Evolutionary conservation across 108 stramenopile genomes (phyloP), one percentile per base, ranked within the genome.

Genomic region (Skeletonema menzelii): DNA sequence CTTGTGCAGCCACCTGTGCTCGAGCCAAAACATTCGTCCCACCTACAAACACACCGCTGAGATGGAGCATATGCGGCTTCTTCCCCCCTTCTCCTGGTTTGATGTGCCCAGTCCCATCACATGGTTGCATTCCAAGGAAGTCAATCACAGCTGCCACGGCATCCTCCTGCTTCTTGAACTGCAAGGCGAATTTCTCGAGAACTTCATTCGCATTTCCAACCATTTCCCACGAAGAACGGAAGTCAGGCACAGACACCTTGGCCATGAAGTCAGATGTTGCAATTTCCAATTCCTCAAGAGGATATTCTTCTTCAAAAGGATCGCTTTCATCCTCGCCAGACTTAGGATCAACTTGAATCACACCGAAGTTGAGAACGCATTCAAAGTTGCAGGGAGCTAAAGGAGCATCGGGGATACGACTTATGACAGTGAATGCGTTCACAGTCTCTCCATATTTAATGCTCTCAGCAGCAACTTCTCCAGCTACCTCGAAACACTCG

Each of bases 121-220:
- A 93, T 27, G 93, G 67, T 62, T 87, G 85, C 93, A 97, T 92
- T 13, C 95, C 95, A 37, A 96, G 79, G 67, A 81, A 90, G 28
- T 89, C 86, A 55, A 90, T 84, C 26, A 96, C 85, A n/a, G 79
- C 89, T 0, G 67, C 72, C 28, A 91, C 83, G 10, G 94, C 95
- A n/a, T 88, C 93, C 28, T 87, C 72, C 20, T 91, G 78, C 32
- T 84, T 83, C 44, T 88, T 90, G 80, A 93, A 92, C 27, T 84
- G 86, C 24, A 97, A 69, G 8, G 88, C 87, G 66, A 95, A 92
- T 78, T 95, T 95, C 72, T 93, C 91, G 22, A 90, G 65, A 1
- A 94, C 92, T 75, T 96, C 95, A 10, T 83, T 82, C 20, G 64
- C 68, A 78, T 84, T 88, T 59, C 77, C 88, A n/a, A 88, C 27